phyloP scores from a whole-genome alignment of 345 rosid genomes.

The Moricandia moricandioides region DNA sequence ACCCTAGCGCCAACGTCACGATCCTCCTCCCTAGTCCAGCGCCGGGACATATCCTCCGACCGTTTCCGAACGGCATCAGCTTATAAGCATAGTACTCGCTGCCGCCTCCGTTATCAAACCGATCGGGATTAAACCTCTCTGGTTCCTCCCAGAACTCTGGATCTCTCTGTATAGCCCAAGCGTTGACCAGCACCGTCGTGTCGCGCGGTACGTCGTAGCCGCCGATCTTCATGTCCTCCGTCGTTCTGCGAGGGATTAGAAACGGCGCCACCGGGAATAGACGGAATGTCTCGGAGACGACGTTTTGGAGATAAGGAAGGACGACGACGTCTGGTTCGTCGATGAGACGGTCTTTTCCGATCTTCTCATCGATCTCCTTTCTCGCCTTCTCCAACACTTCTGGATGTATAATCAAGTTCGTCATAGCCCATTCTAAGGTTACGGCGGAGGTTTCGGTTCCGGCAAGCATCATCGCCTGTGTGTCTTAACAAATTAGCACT shows the following conservation, averaged over 20 bases:
- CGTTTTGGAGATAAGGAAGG: slow-evolving; percentile 49
- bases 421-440: slow-evolving; percentile 62
- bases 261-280: slow-evolving; percentile 49
- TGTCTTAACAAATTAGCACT: not conserved
- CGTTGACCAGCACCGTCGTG: slow-evolving; percentile 43
- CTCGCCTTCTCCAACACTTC: slow-evolving; percentile 44
- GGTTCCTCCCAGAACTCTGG: slow-evolving; percentile 48
- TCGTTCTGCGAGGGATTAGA: slow-evolving; percentile 40
- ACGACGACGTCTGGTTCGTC: slow-evolving; percentile 45
- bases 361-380: slow-evolving; percentile 41
- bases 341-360: slow-evolving; percentile 40
- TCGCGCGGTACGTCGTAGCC: slow-evolving; percentile 42
- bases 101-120: slow-evolving; percentile 33
- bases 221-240: slow-evolving; percentile 40
- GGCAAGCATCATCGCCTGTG: slow-evolving; percentile 40
- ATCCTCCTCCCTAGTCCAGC: slow-evolving; percentile 38
- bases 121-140: slow-evolving; percentile 42
- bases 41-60: slow-evolving; percentile 58
- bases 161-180: slow-evolving; percentile 55
- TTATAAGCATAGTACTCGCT: slow-evolving; percentile 32
- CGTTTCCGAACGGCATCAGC: slow-evolving; percentile 47
- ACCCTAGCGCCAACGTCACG: slow-evolving; percentile 28
- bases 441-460: slow-evolving; percentile 61
- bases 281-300: slow-evolving; percentile 54
- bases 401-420: slow-evolving; percentile 50